A percentile compares a stretch with the other conserved stretches of the same genome.
These are phyloP conservation scores for Emmonsiellopsis sp. DNA, from an alignment of 2,329 filamentous ascomycete species.

Conservation along the genomic window DNA sequence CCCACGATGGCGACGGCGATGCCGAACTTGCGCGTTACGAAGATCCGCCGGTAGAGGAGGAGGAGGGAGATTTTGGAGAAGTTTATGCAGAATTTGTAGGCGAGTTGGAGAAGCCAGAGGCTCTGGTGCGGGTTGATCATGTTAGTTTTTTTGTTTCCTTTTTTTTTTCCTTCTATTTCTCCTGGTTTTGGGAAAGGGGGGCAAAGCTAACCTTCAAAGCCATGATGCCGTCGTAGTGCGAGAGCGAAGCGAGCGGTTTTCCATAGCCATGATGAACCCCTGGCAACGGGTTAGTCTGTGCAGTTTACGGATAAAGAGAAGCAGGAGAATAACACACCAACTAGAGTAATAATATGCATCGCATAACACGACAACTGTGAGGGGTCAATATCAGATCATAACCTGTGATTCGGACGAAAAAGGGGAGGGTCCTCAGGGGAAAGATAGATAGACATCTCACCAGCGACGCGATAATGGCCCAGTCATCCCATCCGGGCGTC, in stretches of 20 bases:
- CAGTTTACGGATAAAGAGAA: neutral
- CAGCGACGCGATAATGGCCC: constrained; percentile 18
- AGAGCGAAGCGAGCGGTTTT: constrained; percentile 12
- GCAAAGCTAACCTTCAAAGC: constrained; percentile 16
- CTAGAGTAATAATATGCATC: constrained; percentile 18
- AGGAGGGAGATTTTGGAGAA: constrained; percentile 46
- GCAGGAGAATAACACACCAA: constrained; percentile 9
- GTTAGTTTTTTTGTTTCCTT: neutral
- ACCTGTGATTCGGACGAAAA: too few relatives aligned
- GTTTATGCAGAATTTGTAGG: constrained; percentile 47
- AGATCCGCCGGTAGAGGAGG: constrained; percentile 46
- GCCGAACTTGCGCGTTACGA: constrained; percentile 37
- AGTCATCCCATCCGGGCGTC: constrained; percentile 19
- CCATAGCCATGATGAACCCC: constrained; percentile 23
- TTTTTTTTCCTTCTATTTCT: neutral
- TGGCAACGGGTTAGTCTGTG: constrained; percentile 2
- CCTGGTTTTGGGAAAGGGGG: constrained; percentile 5
- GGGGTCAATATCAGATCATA: too few relatives aligned
- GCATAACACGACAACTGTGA: constrained; percentile 9
- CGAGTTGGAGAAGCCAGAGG: constrained; percentile 44
- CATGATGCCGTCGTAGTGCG: constrained; percentile 13
- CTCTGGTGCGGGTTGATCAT: constrained; percentile 22
- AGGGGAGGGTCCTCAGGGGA: too few relatives aligned
- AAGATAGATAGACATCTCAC: constrained; percentile 10
- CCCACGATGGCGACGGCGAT: constrained; percentile 34